Evolutionary conservation across 352 stramenopile species (phyloP).

Genomic region (Aphanomyces euteiches): DNA sequence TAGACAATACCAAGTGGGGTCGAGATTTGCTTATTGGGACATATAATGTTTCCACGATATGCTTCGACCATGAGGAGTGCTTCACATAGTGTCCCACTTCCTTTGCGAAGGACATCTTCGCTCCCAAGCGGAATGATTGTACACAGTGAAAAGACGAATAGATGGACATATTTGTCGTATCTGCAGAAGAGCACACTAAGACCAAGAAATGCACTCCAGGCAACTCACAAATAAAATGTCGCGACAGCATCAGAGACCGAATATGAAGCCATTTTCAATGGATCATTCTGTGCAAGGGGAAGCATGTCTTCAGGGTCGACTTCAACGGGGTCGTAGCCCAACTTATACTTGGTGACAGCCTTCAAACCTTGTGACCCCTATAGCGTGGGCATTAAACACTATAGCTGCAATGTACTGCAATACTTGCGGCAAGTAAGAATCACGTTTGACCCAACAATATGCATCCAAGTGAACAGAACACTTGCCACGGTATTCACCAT

Average conservation of each 20-base stretch:
- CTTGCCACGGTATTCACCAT: conserved; percentile 89
- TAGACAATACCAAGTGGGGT: conserved; percentile 54
- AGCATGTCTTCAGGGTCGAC: conserved; percentile 99
- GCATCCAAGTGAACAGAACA: conserved; percentile 96
- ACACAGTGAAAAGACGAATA: conserved; percentile 99
- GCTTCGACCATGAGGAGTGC: conserved; percentile 98
- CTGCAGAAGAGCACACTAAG: not conserved
- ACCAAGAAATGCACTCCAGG: not conserved
- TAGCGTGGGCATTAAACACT: not conserved
- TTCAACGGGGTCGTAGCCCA: conserved; percentile 97
- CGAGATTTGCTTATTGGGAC: conserved; percentile 96
- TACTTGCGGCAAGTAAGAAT: conserved; percentile 94
- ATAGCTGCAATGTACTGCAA: not conserved
- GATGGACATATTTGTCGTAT: conserved; percentile 99
- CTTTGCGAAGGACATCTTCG: conserved; percentile 97
- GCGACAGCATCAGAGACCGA: conserved; percentile 99
- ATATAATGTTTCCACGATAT: conserved; percentile 94
- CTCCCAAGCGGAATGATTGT: conserved; percentile 98
- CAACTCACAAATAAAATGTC: conserved; percentile 93
- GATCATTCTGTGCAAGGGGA: conserved; percentile 89
- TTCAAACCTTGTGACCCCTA: conserved; percentile 97
- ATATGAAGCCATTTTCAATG: conserved; percentile 98
- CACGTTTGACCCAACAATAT: conserved; percentile 99
- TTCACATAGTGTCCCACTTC: conserved; percentile 97
- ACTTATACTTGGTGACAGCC: conserved; percentile 98